A percentile compares a stretch with the other conserved stretches of the same genome.
Evolutionary conservation across 2,329 filamentous ascomycete genomes (phyloP).

Genomic region (Xylariaceae sp.): DNA sequence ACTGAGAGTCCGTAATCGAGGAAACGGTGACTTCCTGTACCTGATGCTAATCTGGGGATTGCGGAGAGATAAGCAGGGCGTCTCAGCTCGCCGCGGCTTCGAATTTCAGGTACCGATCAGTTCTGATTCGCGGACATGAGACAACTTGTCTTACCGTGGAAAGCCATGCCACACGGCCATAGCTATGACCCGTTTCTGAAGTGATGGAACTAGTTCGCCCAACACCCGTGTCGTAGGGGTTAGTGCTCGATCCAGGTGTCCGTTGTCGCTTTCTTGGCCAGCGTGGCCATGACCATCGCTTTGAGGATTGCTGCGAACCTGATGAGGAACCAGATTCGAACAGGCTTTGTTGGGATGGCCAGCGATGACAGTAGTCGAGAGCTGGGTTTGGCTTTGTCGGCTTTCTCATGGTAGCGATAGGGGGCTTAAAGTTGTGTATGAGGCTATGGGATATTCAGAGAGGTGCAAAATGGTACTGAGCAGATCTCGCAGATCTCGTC

Average conservation of each 20-base stretch:
- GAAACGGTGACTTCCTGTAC: constrained; percentile 9
- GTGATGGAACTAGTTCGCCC: neutral
- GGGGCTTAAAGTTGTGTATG: too few species aligned
- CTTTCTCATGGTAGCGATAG: constrained; percentile 9
- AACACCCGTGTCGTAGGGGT: constrained; percentile 31
- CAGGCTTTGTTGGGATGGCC: constrained; percentile 30
- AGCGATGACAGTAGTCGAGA: constrained; percentile 29
- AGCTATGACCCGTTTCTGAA: too few species aligned
- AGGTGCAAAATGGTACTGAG: neutral
- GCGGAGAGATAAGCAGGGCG: neutral
- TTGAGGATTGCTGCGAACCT: constrained; percentile 13
- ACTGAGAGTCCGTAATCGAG: constrained; percentile 6
- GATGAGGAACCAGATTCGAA: constrained; percentile 19
- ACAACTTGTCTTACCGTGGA: neutral
- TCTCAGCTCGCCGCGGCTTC: too few species aligned
- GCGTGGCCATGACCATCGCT: constrained; percentile 13
- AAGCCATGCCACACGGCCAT: neutral
- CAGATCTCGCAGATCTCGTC: neutral
- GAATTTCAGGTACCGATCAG: constrained; percentile 2
- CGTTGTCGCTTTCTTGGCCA: constrained; percentile 1
- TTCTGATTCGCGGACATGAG: neutral
- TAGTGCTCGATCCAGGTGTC: constrained; percentile 28
- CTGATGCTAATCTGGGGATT: constrained; percentile 3
- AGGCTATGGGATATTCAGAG: neutral
- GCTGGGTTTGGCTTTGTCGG: constrained; percentile 3